Percentiles rank a stretch among this genome's conserved stretches.
Evolutionary conservation across 2,329 filamentous ascomycete species (phyloP).

Genomic region (Pleurostoma richardsiae): DNA sequence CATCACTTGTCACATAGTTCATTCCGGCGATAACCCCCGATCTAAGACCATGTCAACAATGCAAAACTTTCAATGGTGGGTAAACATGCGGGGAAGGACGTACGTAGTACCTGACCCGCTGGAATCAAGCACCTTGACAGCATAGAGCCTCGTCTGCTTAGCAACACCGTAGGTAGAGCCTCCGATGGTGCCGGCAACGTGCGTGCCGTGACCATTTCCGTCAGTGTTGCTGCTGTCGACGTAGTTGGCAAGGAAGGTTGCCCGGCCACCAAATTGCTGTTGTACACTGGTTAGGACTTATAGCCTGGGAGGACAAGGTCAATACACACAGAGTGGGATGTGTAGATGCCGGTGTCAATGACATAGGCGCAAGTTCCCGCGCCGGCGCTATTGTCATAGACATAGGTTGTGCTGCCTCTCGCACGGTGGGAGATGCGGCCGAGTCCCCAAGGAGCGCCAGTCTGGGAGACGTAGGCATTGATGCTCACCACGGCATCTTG

Average conservation of each 20-base stretch:
- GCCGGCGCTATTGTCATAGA: constrained; percentile 17
- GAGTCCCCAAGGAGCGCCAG: constrained; percentile 16
- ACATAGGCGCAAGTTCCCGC: constrained; percentile 29
- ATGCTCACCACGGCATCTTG: constrained; percentile 20
- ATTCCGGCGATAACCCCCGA: constrained; percentile 35
- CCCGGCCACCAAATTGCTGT: constrained; percentile 19
- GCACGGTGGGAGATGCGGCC: constrained; percentile 17
- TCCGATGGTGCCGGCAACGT: constrained; percentile 22
- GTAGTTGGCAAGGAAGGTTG: constrained; percentile 20
- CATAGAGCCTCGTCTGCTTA: constrained; percentile 21
- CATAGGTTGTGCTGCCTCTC: constrained; percentile 9
- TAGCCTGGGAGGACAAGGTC: neutral
- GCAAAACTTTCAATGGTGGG: neutral
- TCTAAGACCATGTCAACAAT: neutral
- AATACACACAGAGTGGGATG: constrained; percentile 20
- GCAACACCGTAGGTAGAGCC: constrained; percentile 23
- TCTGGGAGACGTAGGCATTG: constrained; percentile 16
- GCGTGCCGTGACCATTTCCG: constrained; percentile 24
- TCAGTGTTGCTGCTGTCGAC: constrained; percentile 13
- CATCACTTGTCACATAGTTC: constrained; percentile 32
- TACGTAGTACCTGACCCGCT: constrained; percentile 27
- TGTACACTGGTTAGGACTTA: neutral
- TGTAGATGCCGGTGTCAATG: constrained; percentile 37
- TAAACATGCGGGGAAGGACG: neutral
- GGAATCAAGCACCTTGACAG: constrained; percentile 23